phyloP scores from a whole-genome alignment of 1,284 basidiomycete species.

The Stygiomarasmius scandens region DNA sequence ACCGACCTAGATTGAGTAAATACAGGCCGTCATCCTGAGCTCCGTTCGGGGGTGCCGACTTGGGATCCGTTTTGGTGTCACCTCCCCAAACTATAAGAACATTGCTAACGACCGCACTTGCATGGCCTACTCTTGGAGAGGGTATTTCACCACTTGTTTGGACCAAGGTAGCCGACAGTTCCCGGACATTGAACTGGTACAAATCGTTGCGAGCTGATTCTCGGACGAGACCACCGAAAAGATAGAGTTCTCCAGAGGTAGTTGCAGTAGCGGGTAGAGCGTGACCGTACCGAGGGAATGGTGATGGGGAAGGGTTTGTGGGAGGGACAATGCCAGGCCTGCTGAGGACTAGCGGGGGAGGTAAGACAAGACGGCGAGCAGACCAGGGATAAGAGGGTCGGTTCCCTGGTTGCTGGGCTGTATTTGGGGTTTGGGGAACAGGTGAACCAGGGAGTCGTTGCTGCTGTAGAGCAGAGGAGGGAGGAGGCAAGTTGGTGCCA shows the following conservation, averaged over 20 bases:
- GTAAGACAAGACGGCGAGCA: slow-evolving; percentile 65
- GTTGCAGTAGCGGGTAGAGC: slow-evolving; percentile 89
- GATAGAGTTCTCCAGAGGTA: slow-evolving; percentile 85
- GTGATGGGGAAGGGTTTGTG: slow-evolving; percentile 71
- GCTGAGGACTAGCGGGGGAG: slow-evolving; percentile 62
- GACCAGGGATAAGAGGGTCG: slow-evolving; percentile 77
- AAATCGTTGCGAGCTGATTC: slow-evolving; percentile 94
- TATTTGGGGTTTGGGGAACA: slow-evolving; percentile 30
- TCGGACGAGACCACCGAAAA: slow-evolving; percentile 96
- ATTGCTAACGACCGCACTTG: slow-evolving; percentile 92
- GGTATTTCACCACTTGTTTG: slow-evolving; percentile 92
- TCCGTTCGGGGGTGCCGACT: slow-evolving; percentile 65
- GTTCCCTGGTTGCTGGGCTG: slow-evolving; percentile 42
- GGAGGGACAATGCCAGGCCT: slow-evolving; percentile 64
- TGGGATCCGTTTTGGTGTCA: slow-evolving; percentile 82
- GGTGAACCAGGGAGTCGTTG: slow-evolving; percentile 33
- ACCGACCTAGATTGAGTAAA: slow-evolving; percentile 90
- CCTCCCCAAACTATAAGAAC: slow-evolving; percentile 99
- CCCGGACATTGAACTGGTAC: slow-evolving; percentile 85
- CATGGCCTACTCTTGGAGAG: slow-evolving; percentile 91
- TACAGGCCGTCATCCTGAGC: slow-evolving; percentile 94
- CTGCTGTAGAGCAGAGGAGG: slow-evolving; percentile 26
- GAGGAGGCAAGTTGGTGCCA: not conserved
- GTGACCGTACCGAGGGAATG: slow-evolving; percentile 97
- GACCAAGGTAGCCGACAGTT: slow-evolving; percentile 76